Conservation (phyloP, 202 grass and related monocot genomes). For the Hordeum pubiflorum region DNA sequence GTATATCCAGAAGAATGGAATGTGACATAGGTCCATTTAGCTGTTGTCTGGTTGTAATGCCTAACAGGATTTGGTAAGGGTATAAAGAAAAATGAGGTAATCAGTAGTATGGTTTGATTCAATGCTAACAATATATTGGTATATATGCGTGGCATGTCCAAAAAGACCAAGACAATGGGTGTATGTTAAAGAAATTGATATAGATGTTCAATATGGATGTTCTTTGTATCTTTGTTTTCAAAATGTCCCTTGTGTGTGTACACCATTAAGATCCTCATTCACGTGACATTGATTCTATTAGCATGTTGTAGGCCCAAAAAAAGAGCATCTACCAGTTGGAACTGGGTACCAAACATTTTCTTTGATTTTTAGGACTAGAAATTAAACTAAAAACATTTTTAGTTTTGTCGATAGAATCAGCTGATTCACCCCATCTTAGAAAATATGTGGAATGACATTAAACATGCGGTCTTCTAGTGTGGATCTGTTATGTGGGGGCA, state of each 20-base stretch:
- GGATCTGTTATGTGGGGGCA: too few relatives aligned
- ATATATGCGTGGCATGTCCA: not conserved
- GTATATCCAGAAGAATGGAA: not conserved
- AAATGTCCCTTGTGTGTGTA: not conserved
- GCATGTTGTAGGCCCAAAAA: not conserved
- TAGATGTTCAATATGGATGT: not conserved
- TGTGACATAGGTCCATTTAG: not conserved
- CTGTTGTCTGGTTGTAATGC: not conserved
- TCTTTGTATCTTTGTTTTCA: not conserved
- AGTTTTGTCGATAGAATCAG: too few relatives aligned
- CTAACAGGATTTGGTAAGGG: not conserved
- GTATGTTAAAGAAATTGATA: not conserved
- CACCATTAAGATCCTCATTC: not conserved
- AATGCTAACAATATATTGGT: not conserved
- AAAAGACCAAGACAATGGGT: not conserved
- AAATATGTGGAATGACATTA: too few relatives aligned
- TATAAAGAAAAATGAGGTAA: not conserved
- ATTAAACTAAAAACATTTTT: too few relatives aligned
- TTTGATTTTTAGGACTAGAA: too few relatives aligned
- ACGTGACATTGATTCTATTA: not conserved
- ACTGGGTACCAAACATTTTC: too few relatives aligned
- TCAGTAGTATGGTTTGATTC: not conserved
- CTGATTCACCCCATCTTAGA: too few relatives aligned
- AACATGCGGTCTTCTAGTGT: too few relatives aligned
- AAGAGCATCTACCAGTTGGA: not conserved